These are phyloP conservation scores for Nicotiana otophora DNA, from an alignment of 257 asterid genomes.

Conservation along the genomic window DNA sequence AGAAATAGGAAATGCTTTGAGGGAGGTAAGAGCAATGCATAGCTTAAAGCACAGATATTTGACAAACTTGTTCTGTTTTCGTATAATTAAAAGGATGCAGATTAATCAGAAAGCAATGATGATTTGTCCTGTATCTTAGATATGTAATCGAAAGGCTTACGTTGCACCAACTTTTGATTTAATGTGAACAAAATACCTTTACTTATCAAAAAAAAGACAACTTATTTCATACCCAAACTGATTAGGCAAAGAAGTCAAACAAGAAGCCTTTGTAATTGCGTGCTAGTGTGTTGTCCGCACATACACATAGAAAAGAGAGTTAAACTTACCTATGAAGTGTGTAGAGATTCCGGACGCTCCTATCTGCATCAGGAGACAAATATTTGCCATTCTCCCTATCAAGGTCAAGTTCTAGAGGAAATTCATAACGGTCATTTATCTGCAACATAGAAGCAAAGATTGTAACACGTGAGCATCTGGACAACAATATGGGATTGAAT, in stretches of 20 bases:
- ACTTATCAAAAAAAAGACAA: neutral
- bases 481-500: neutral
- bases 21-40: neutral
- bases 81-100: neutral
- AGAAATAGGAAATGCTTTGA: neutral
- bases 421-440: constrained; percentile 97
- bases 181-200: neutral
- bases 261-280: neutral
- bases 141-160: neutral
- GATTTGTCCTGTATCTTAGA: neutral
- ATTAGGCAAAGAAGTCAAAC: neutral
- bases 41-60: neutral
- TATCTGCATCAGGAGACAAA: constrained; percentile 91
- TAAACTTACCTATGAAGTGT: constrained; percentile 75
- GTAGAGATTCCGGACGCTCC: constrained; percentile 85
- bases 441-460: constrained; percentile 33
- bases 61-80: neutral
- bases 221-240: neutral
- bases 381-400: constrained; percentile 90
- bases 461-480: neutral
- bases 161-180: neutral
- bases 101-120: neutral
- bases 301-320: neutral
- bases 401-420: constrained; percentile 93
- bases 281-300: neutral